A percentile compares a stretch with the other conserved stretches of the same genome.
Evolutionary conservation across 2,329 filamentous ascomycete genomes (phyloP).

Genomic region (Aspergillus latus): DNA sequence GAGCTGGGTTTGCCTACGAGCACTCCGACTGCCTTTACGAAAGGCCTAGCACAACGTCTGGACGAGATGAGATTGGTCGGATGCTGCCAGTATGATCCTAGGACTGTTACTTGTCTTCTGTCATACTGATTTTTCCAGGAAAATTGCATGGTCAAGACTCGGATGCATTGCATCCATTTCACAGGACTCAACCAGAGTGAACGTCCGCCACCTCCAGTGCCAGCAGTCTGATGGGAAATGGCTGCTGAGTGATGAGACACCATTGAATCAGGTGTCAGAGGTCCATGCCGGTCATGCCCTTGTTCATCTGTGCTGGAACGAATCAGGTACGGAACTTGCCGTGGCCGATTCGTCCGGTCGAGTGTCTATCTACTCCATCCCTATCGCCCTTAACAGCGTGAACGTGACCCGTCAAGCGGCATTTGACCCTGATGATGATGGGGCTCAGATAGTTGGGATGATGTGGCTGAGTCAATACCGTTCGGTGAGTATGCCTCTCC

Average conservation of each 20-base stretch:
- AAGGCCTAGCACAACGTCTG: constrained; percentile 69
- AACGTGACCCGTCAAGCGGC: constrained; percentile 62
- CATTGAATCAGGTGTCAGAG: constrained; percentile 60
- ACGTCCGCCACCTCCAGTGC: constrained; percentile 71
- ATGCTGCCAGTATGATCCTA: constrained; percentile 71
- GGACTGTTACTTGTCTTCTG: not conserved
- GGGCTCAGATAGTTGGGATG: constrained; percentile 75
- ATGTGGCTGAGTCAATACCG: constrained; percentile 74
- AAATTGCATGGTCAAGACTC: constrained; percentile 81
- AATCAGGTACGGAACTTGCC: constrained; percentile 74
- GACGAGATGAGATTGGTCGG: constrained; percentile 74
- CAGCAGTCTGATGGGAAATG: constrained; percentile 69
- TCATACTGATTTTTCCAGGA: constrained; percentile 50
- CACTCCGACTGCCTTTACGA: constrained; percentile 51
- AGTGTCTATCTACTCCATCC: constrained; percentile 71
- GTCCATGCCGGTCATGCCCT: constrained; percentile 65
- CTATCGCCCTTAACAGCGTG: constrained; percentile 71
- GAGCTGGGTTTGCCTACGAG: constrained; percentile 58
- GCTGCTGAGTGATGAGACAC: constrained; percentile 71
- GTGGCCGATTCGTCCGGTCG: constrained; percentile 77
- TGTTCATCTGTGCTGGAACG: constrained; percentile 81
- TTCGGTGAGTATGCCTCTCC: constrained; percentile 35
- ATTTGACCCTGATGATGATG: constrained; percentile 68
- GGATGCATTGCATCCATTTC: constrained; percentile 83
- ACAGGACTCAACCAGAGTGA: constrained; percentile 67